Conservation (phyloP, 306 rosid species). For the Dalbergia cultrata region DNA sequence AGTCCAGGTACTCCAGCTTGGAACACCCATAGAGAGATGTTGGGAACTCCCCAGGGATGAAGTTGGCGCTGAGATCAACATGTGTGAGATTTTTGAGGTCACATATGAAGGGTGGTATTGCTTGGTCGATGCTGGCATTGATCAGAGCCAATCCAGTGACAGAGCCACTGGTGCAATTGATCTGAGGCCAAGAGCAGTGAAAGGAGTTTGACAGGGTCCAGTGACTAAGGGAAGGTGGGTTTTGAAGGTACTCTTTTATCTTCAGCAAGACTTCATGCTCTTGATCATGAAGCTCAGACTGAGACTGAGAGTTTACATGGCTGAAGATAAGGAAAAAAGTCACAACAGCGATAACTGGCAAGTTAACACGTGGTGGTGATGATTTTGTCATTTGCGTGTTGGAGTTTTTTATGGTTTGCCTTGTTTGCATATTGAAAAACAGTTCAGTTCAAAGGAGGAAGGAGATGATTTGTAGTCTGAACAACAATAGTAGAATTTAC, state of each 20-base stretch:
- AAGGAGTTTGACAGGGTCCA: conserved; percentile 60
- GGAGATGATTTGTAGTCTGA: not conserved
- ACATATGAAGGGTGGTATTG: conserved; percentile 72
- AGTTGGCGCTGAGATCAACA: conserved; percentile 52
- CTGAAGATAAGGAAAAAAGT: conserved; percentile 31
- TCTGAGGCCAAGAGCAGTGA: conserved; percentile 68
- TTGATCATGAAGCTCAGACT: conserved; percentile 40
- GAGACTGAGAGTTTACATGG: conserved; percentile 53
- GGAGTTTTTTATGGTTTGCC: not conserved
- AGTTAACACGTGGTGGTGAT: not conserved
- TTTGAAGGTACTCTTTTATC: conserved; percentile 54
- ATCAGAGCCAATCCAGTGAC: conserved; percentile 51
- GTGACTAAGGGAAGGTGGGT: conserved; percentile 53
- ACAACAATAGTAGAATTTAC: too few species aligned
- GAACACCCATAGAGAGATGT: conserved; percentile 61
- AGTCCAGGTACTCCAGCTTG: conserved; percentile 57
- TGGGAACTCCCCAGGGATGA: conserved; percentile 64
- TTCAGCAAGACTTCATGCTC: conserved; percentile 61
- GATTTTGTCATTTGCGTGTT: conserved; percentile 49
- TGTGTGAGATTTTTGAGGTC: conserved; percentile 67
- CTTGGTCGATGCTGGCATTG: conserved; percentile 25
- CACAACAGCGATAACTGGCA: conserved; percentile 29
- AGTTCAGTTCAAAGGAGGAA: not conserved
- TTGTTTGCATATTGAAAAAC: conserved; percentile 14
- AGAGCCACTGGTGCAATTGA: conserved; percentile 59